Percentiles rank a stretch among this genome's conserved stretches.
These are phyloP conservation scores for Entophlyctis luteolus DNA, from an alignment of 192 early-diverging fungal species.

Conservation along the genomic window DNA sequence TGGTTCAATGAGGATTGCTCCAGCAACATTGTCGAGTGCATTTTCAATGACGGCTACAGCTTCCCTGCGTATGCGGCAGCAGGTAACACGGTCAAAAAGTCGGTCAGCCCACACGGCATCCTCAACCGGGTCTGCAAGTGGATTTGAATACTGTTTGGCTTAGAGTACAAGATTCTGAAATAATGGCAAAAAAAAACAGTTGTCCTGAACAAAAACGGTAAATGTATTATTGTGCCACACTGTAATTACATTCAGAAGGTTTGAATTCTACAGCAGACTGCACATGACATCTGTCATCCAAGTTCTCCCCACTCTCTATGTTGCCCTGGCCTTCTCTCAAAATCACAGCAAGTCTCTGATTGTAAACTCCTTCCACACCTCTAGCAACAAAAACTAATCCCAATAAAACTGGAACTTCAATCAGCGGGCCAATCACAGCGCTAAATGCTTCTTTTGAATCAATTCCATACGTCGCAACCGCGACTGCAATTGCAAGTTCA, in stretches of 20 bases:
- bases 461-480: constrained; percentile 64
- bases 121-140: too few species aligned
- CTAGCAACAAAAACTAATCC: constrained; percentile 46
- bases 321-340: background rate
- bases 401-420: constrained; percentile 68
- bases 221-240: too few species aligned
- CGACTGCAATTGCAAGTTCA: constrained; percentile 70
- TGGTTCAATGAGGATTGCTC: too few species aligned
- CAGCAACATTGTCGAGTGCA: too few species aligned
- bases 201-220: too few species aligned
- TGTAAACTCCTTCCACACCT: constrained; percentile 1
- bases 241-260: constrained; percentile 8
- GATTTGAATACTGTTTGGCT: too few species aligned
- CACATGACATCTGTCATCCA: background rate
- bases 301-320: background rate
- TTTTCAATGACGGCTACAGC: too few species aligned
- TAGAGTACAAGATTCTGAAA: too few species aligned
- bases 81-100: too few species aligned
- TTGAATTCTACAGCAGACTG: background rate
- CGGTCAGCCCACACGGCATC: too few species aligned
- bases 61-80: too few species aligned
- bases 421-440: constrained; percentile 64
- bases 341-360: background rate
- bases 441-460: constrained; percentile 60
- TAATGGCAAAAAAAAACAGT: too few species aligned